phyloP scores from a whole-genome alignment of 2,329 filamentous ascomycete species.

The Tolypocladium tropicale region DNA sequence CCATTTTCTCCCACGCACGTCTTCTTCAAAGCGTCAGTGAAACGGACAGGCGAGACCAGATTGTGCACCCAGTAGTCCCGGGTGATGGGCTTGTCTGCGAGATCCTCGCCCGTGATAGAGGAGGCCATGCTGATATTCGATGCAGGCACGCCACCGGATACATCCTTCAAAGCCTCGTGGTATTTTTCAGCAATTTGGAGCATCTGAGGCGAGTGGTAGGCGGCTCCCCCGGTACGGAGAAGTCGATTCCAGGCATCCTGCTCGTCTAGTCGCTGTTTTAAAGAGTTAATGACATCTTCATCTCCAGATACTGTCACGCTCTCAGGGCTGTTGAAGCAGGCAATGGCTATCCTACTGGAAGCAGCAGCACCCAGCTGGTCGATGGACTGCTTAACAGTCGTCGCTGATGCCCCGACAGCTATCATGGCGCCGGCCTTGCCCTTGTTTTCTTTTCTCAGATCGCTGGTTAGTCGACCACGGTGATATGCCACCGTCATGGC shows the following conservation, averaged over 20 bases:
- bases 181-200: background rate
- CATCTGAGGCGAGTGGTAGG: slow-evolving; percentile 5
- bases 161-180: background rate
- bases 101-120: background rate
- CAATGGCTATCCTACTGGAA: slow-evolving; percentile 10
- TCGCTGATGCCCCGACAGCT: slow-evolving; percentile 13
- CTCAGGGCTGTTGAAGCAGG: slow-evolving; percentile 19
- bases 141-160: background rate
- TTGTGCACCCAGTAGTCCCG: background rate
- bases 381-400: background rate
- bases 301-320: slow-evolving; percentile 22
- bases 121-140: background rate
- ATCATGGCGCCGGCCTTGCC: slow-evolving; percentile 17
- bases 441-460: slow-evolving; percentile 2
- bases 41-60: background rate
- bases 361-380: slow-evolving; percentile 1
- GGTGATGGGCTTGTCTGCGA: background rate
- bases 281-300: slow-evolving; percentile 9
- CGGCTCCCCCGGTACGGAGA: slow-evolving; percentile 3
- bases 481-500: slow-evolving; percentile 21
- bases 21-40: background rate
- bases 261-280: slow-evolving; percentile 3
- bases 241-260: slow-evolving; percentile 9
- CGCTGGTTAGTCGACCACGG: slow-evolving; percentile 12
- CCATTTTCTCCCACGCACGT: background rate